phyloP scores from a whole-genome alignment of 164 flowering plant species.

The Kingdonia uniflora region DNA sequence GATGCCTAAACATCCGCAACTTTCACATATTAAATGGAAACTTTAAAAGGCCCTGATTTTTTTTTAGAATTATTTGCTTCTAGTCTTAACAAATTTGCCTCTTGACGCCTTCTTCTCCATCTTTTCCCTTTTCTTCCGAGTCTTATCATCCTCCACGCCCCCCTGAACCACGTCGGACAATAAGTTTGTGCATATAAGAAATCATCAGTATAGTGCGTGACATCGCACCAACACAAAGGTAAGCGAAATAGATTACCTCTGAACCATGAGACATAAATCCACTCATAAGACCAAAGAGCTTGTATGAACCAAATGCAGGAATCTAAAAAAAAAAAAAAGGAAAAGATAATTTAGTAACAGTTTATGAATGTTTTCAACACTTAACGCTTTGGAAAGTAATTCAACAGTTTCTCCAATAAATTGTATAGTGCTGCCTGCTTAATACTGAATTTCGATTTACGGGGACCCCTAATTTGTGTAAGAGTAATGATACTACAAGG shows the following conservation, averaged over 20 bases:
- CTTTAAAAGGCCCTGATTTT: too few species aligned
- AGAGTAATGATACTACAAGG: too few species aligned
- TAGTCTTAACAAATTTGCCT: slow-evolving; percentile 50
- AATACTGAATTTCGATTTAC: too few species aligned
- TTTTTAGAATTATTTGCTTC: slow-evolving; percentile 9
- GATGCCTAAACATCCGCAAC: too few species aligned
- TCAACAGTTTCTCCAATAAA: too few species aligned
- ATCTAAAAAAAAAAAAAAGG: slow-evolving; percentile 60
- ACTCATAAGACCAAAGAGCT: slow-evolving; percentile 41
- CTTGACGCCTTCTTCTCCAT: slow-evolving; percentile 90
- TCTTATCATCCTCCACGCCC: slow-evolving; percentile 70
- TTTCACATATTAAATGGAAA: too few species aligned
- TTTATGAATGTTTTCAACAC: too few species aligned
- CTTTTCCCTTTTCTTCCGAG: slow-evolving; percentile 86
- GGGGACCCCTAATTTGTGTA: too few species aligned
- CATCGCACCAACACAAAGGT: not conserved
- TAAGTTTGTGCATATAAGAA: not conserved
- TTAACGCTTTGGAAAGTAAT: too few species aligned
- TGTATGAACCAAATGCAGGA: slow-evolving; percentile 68
- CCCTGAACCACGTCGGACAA: slow-evolving; percentile 29
- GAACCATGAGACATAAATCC: slow-evolving; percentile 64
- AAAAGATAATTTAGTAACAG: too few species aligned
- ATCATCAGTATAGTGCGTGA: not conserved
- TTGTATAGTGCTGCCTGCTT: too few species aligned
- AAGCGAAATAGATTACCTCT: slow-evolving; percentile 36